Evolutionary conservation across 2,329 filamentous ascomycete species (phyloP), one percentile per base, ranked within the genome.

Genomic region (Dissoconium aciculare): DNA sequence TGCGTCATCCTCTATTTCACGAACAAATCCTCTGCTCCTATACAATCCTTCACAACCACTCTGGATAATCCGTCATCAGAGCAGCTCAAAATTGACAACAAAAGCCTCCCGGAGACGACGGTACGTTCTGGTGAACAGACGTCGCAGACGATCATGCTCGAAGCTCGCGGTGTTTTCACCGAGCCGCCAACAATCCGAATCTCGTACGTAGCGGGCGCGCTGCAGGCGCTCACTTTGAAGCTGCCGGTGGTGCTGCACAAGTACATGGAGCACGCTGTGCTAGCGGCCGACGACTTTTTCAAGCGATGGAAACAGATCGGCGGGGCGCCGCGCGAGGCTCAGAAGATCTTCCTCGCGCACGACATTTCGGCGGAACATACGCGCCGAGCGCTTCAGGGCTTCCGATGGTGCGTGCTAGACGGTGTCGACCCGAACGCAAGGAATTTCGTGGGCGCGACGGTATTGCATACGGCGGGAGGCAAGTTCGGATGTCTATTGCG

Each of bases 231-330:
- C 23, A 98, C 89, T 0, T 63, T 98, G 24, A 87, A 91, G 54
- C 66, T 98, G 4, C 89, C 89, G 0, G 71, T 98, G 3, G 64
- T 81, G 1, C 71, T 87, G 32, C 87, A 95, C 58, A 93, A 94
- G 54, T 98, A 93, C 51, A 94, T 95, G 84, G 85, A 94, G 40
- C 73, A 81, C 0, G 85, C 89, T 0, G 78, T 89, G 34, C 64
- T 98, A 23, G 71, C 71, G 5, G 74, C 78, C 0, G 89, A 98
- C 31, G 89, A 98, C 52, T 98, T 95, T 59, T 98, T 98, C 70
- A 94, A 91, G 65, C 69, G 91, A 30, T 98, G 89, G 89, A 91
- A 93, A 65, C 89, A 98, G 59, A 95, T 98, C 46, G 89, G 89
- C 9, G 83, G 80, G 4, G 72, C 73, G 2, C 77, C 85, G 1